Evolutionary conservation across 345 rosid genomes (phyloP).

Genomic region (Passiflora organensis): DNA sequence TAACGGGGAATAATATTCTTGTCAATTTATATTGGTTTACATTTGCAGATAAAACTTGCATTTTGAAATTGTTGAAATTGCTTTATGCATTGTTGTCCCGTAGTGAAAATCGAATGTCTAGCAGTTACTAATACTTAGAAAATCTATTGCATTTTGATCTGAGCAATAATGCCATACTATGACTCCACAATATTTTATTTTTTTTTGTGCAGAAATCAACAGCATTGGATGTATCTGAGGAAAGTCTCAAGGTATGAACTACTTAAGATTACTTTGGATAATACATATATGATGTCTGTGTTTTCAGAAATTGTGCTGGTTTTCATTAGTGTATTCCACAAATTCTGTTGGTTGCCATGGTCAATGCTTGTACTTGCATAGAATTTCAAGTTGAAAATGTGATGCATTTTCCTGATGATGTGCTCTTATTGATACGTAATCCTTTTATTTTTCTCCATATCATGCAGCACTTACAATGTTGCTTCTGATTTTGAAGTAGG

Average conservation of each 20-base stretch:
- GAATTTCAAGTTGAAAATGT: no score
- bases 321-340: background rate
- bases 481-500: constrained; percentile 38
- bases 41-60: no score
- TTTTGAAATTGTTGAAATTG: no score
- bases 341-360: background rate
- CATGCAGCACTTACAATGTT: constrained; percentile 3
- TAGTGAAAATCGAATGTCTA: background rate
- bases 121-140: background rate
- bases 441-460: background rate
- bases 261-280: no score
- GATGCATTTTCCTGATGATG: no score
- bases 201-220: constrained; percentile 60
- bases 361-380: no score
- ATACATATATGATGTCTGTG: no score
- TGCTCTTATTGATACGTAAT: no score
- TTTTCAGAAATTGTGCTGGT: no score
- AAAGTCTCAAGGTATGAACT: constrained; percentile 62
- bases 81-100: no score
- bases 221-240: constrained; percentile 67
- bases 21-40: no score
- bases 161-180: background rate
- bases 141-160: background rate
- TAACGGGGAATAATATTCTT: no score
- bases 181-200: constrained; percentile 1